phyloP scores from a whole-genome alignment of 331 rosid genomes.

The Cydonia oblonga region DNA sequence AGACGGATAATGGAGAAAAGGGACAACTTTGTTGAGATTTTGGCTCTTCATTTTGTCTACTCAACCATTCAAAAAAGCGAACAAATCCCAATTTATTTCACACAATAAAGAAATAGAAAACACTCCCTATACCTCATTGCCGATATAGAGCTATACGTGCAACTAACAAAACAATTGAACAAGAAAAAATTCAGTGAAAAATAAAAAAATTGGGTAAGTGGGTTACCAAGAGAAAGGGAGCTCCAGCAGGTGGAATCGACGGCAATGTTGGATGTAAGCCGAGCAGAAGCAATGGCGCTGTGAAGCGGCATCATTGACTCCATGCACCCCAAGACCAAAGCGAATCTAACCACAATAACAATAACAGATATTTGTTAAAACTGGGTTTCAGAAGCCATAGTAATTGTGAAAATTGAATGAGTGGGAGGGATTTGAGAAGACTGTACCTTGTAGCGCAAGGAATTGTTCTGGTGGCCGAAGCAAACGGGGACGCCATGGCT shows the following conservation, averaged over 20 bases:
- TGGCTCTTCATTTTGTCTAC: neutral
- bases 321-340: constrained; percentile 48
- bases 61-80: neutral
- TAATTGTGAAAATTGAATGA: neutral
- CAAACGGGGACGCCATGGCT: constrained; percentile 21
- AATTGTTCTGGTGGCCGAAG: constrained; percentile 29
- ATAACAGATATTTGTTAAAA: neutral
- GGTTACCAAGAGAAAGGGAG: constrained; percentile 73
- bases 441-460: constrained; percentile 51
- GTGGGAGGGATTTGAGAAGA: neutral
- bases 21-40: neutral
- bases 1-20: neutral
- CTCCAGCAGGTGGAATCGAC: constrained; percentile 72
- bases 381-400: neutral
- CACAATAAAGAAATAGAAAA: neutral
- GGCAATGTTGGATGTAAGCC: constrained; percentile 76
- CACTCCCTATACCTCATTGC: neutral
- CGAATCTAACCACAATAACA: constrained; percentile 29
- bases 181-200: neutral
- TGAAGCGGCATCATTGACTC: constrained; percentile 91
- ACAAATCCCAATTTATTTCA: neutral
- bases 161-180: neutral
- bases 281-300: constrained; percentile 74
- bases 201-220: neutral
- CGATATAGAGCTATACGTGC: neutral